Evolutionary conservation across 192 early-diverging fungal genomes (phyloP).

Genomic region (Ambispora gerdemannii): DNA sequence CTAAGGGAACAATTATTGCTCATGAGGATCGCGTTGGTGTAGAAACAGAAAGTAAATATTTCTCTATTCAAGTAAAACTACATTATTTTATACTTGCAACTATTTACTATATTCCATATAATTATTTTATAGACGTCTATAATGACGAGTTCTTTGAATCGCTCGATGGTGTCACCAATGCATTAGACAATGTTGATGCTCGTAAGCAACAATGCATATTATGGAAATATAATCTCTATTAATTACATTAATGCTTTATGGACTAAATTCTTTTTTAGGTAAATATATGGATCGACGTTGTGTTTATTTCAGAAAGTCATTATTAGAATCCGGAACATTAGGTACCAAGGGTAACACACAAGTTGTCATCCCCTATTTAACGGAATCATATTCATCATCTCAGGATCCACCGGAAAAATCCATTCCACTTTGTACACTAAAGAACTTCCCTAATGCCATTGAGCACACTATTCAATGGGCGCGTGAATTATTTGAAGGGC

Average conservation of each 20-base stretch:
- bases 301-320: constrained; percentile 91
- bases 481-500: constrained; percentile 92
- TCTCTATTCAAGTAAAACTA: no score
- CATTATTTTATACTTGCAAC: no score
- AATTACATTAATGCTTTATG: neutral
- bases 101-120: no score
- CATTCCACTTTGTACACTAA: constrained; percentile 85
- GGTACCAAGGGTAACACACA: constrained; percentile 99
- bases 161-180: constrained; percentile 93
- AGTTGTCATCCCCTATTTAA: constrained; percentile 91
- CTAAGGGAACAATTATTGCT: constrained; percentile 60
- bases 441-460: constrained; percentile 88
- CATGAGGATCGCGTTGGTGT: constrained; percentile 93
- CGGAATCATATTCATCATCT: constrained; percentile 98
- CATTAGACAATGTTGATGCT: constrained; percentile 97
- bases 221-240: neutral
- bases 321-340: constrained; percentile 96
- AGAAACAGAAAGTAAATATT: constrained; percentile 96
- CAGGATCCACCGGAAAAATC: constrained; percentile 97
- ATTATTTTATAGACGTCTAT: no score
- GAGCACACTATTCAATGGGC: constrained; percentile 95
- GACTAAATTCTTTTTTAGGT: constrained; percentile 34
- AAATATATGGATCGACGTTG: constrained; percentile 95
- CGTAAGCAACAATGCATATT: constrained; percentile 53
- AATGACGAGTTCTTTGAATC: constrained; percentile 74